Percentiles rank a stretch among this genome's conserved stretches.
Conservation (phyloP, 768 basidiomycete genomes). For the Russula dissimulans region DNA sequence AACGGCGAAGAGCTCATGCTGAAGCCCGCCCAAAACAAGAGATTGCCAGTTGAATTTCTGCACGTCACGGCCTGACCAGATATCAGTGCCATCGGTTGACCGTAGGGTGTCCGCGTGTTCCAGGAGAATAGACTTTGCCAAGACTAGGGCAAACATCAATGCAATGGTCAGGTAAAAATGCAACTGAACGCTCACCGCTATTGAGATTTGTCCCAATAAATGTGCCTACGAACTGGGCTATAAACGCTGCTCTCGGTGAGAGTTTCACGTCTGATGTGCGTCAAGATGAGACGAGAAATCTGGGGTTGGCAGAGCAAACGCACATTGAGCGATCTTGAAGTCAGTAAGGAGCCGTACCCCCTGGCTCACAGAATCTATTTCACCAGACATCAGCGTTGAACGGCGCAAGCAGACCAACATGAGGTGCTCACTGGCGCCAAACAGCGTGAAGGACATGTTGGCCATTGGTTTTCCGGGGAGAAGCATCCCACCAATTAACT, state of each 20-base stretch:
- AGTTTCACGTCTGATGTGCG: slow-evolving; percentile 32
- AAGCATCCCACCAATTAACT: slow-evolving; percentile 34
- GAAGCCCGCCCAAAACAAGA: slow-evolving; percentile 40
- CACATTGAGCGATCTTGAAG: slow-evolving; percentile 41
- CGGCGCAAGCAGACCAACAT: neutral
- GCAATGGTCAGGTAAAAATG: neutral
- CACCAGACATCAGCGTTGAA: neutral
- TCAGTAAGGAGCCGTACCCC: slow-evolving; percentile 37
- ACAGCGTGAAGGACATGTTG: slow-evolving; percentile 36
- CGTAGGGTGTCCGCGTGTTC: slow-evolving; percentile 42
- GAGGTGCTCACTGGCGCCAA: slow-evolving; percentile 33
- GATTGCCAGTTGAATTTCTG: slow-evolving; percentile 46
- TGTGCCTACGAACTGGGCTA: slow-evolving; percentile 42
- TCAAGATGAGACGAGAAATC: neutral
- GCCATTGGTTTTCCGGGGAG: slow-evolving; percentile 29
- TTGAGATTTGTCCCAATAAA: slow-evolving; percentile 35
- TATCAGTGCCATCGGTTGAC: slow-evolving; percentile 46
- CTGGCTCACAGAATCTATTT: slow-evolving; percentile 34
- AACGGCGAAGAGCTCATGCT: slow-evolving; percentile 15
- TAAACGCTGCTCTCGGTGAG: slow-evolving; percentile 41
- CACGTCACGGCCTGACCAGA: slow-evolving; percentile 40
- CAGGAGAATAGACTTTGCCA: slow-evolving; percentile 53
- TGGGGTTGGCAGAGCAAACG: neutral
- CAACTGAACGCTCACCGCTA: slow-evolving; percentile 19
- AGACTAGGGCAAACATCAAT: slow-evolving; percentile 23